phyloP scores from a whole-genome alignment of 2,329 filamentous ascomycete species.

The Verticillium nubilum region DNA sequence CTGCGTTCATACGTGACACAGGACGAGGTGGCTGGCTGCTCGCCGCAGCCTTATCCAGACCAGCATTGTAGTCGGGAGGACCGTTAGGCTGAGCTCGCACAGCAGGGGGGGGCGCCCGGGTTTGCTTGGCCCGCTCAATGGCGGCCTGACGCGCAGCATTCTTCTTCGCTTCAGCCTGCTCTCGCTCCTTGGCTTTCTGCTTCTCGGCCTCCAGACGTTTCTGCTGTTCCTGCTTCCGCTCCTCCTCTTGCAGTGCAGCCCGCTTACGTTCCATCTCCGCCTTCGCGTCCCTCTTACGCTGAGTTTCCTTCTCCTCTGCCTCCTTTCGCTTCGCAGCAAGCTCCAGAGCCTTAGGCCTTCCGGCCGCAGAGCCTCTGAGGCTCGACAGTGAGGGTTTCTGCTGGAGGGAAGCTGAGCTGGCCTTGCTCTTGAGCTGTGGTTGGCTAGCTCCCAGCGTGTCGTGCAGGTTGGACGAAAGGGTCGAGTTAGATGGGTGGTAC shows the following conservation, averaged over 20 bases:
- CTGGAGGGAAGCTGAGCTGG: slow-evolving; percentile 62
- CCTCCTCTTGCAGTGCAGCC: slow-evolving; percentile 59
- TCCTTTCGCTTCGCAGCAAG: slow-evolving; percentile 78
- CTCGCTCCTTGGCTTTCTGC: slow-evolving; percentile 56
- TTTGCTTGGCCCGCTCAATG: slow-evolving; percentile 61
- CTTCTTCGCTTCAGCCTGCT: slow-evolving; percentile 60
- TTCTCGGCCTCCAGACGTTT: slow-evolving; percentile 56
- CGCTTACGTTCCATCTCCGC: slow-evolving; percentile 75
- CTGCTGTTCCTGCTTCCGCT: slow-evolving; percentile 53
- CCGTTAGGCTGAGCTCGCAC: slow-evolving; percentile 49
- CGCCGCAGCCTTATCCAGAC: slow-evolving; percentile 12
- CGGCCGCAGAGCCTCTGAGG: slow-evolving; percentile 59
- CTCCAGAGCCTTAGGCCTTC: slow-evolving; percentile 66
- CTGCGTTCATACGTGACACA: slow-evolving; percentile 54
- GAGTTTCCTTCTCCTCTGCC: slow-evolving; percentile 73
- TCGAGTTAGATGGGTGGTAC: slow-evolving; percentile 52
- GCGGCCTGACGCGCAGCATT: slow-evolving; percentile 57
- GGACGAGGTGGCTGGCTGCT: slow-evolving; percentile 31
- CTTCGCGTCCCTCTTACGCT: slow-evolving; percentile 77
- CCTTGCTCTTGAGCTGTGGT: slow-evolving; percentile 53
- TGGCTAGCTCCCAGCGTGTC: slow-evolving; percentile 42
- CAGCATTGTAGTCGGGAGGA: slow-evolving; percentile 37
- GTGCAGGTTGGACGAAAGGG: slow-evolving; percentile 52
- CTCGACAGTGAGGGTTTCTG: slow-evolving; percentile 50
- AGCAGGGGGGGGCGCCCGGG: slow-evolving; percentile 56